phyloP scores from a whole-genome alignment of 2,329 filamentous ascomycete species.

The Chrysoporthe austroafricana region DNA sequence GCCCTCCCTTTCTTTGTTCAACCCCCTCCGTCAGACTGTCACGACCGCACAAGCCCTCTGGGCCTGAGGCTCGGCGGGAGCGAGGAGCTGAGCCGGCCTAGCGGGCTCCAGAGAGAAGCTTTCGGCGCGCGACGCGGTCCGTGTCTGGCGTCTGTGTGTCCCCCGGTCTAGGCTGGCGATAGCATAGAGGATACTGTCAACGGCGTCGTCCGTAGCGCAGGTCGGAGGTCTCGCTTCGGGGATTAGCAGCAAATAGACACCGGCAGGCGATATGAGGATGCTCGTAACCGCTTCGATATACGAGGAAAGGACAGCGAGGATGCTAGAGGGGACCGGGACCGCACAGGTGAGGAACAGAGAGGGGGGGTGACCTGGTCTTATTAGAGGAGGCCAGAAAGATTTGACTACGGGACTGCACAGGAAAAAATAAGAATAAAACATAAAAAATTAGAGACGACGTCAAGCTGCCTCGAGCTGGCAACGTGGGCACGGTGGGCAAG shows the following conservation, averaged over 20 bases:
- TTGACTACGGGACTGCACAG: too few relatives aligned
- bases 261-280: not conserved
- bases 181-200: not conserved
- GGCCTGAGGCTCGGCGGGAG: not conserved
- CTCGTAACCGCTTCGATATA: not conserved
- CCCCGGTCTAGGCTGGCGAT: not conserved
- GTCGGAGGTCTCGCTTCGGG: not conserved
- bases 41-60: not conserved
- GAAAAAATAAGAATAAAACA: not conserved
- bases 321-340: not conserved
- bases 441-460: not conserved
- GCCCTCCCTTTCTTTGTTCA: not conserved
- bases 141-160: conserved; percentile 6
- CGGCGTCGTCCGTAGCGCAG: conserved; percentile 5
- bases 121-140: conserved; percentile 7
- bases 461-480: not conserved
- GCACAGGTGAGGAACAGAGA: conserved; percentile 1
- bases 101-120: conserved; percentile 1
- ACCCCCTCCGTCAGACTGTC: not conserved
- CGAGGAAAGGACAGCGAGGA: not conserved
- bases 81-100: not conserved
- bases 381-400: not conserved
- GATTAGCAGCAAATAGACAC: not conserved
- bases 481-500: not conserved
- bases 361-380: conserved; percentile 2